Percentiles rank a stretch among this genome's conserved stretches.
These are phyloP conservation scores for Leccinum rimulosum DNA, from an alignment of 768 basidiomycete species.

Conservation along the genomic window DNA sequence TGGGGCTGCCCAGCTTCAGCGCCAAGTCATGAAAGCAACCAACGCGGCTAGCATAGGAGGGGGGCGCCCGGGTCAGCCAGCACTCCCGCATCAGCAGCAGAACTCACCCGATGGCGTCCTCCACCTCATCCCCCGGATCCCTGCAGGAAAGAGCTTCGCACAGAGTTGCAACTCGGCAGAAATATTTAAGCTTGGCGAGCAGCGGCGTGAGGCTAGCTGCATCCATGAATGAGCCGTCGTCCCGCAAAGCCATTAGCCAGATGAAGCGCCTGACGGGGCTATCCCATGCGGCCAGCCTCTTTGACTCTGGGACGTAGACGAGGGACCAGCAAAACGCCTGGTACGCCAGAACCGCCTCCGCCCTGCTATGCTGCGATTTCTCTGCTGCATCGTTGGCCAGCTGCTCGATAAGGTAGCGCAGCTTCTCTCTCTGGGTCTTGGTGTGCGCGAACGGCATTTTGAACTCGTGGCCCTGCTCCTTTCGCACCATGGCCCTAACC, in stretches of 20 bases:
- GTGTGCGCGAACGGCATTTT: background rate
- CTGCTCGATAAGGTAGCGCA: background rate
- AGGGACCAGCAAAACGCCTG: conserved; percentile 3
- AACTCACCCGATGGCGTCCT: background rate
- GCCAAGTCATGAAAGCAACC: background rate
- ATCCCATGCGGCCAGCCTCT: background rate
- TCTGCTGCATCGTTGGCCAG: background rate
- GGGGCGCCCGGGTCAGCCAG: too few relatives aligned
- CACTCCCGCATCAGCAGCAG: background rate
- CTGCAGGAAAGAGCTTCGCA: background rate
- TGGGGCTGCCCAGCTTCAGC: background rate
- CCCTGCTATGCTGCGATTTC: background rate
- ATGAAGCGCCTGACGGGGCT: background rate
- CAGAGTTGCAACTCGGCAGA: background rate
- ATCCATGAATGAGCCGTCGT: conserved; percentile 3
- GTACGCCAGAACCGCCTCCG: background rate
- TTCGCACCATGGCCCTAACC: background rate
- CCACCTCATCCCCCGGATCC: background rate
- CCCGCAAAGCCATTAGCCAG: conserved; percentile 1
- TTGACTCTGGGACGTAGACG: background rate
- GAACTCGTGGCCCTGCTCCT: background rate
- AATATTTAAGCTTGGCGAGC: conserved; percentile 7
- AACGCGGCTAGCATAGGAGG: background rate
- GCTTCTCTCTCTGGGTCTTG: background rate
- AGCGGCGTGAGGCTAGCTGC: background rate